These are phyloP conservation scores for Perilla frutescens DNA, from an alignment of 257 asterid genomes.

Conservation along the genomic window DNA sequence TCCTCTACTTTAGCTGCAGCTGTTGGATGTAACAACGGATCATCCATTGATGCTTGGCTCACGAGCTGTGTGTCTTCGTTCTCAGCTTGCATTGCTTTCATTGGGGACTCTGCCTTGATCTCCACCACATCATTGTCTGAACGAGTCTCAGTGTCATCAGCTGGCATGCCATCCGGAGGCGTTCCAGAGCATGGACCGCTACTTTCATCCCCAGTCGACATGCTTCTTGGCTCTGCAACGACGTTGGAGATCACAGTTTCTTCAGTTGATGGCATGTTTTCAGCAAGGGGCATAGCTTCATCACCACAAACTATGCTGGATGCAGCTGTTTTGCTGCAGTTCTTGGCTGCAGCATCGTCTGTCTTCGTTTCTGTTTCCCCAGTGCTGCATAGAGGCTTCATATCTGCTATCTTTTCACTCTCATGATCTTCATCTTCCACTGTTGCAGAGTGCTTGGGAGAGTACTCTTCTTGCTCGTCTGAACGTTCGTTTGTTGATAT, in stretches of 20 bases:
- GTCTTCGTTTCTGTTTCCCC: constrained; percentile 36
- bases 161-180: no score
- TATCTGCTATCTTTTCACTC: constrained; percentile 36
- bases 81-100: constrained; percentile 30
- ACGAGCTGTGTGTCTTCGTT: constrained; percentile 36
- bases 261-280: constrained; percentile 28
- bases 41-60: constrained; percentile 36
- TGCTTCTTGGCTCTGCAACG: constrained; percentile 43
- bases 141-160: constrained; percentile 18
- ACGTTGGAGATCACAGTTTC: constrained; percentile 17
- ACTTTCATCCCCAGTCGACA: constrained; percentile 34
- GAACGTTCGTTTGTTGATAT: constrained; percentile 39
- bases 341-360: constrained; percentile 37
- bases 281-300: constrained; percentile 35
- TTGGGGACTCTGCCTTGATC: constrained; percentile 30
- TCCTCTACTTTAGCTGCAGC: constrained; percentile 45
- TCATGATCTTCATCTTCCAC: constrained; percentile 38
- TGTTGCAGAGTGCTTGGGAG: constrained; percentile 24
- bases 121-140: constrained; percentile 31
- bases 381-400: background rate
- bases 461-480: constrained; percentile 42
- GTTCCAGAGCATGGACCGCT: background rate
- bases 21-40: constrained; percentile 32
- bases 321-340: constrained; percentile 26
- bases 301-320: constrained; percentile 33